phyloP scores from a whole-genome alignment of 805 yeast species.

The Ogataea salicorniae region DNA sequence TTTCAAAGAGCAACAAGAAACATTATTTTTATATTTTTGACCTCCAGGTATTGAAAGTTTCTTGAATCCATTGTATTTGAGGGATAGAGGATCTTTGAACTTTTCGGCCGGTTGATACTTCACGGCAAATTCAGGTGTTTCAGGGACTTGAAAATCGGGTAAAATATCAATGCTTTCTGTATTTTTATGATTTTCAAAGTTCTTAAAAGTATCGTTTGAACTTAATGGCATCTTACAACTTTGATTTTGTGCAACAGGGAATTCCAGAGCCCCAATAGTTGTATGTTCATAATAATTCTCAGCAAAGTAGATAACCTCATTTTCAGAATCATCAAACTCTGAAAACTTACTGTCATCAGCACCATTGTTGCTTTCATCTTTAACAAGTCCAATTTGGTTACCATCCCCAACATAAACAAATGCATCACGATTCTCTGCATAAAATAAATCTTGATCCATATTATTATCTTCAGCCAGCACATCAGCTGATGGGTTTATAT shows the following conservation, averaged over 20 bases:
- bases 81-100: conserved; percentile 30
- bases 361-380: conserved; percentile 1
- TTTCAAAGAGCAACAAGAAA: conserved; percentile 22
- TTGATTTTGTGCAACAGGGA: not conserved
- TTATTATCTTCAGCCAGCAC: conserved; percentile 5
- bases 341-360: not conserved
- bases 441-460: conserved; percentile 15
- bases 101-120: conserved; percentile 32
- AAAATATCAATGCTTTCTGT: conserved; percentile 9
- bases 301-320: conserved; percentile 10
- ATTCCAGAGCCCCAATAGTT: conserved; percentile 11
- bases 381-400: not conserved
- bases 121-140: conserved; percentile 19
- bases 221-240: conserved; percentile 22
- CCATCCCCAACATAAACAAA: conserved; percentile 12
- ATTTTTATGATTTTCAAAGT: conserved; percentile 30
- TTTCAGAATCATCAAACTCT: conserved; percentile 3
- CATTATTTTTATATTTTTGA: conserved; percentile 39
- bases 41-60: conserved; percentile 23
- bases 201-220: conserved; percentile 27
- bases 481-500: conserved; percentile 7
- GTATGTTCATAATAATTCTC: conserved; percentile 14
- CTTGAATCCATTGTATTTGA: conserved; percentile 13
- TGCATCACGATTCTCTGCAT: conserved; percentile 13
- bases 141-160: conserved; percentile 15